Evolutionary conservation across 140 eudicot genomes (phyloP).

Genomic region (Cichorium intybus): DNA sequence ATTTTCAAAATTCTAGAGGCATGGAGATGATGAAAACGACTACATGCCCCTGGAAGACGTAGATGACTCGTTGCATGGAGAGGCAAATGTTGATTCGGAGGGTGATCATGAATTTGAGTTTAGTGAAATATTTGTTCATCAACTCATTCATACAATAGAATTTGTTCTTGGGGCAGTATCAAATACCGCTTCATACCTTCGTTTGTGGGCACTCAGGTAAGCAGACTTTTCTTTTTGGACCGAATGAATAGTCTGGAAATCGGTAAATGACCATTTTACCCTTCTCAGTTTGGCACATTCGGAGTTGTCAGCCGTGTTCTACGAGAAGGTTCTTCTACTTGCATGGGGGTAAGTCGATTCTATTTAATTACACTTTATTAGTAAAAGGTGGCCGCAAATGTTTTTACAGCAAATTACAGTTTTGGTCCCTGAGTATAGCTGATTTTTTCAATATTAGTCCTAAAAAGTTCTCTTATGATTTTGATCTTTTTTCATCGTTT

Average conservation of each 20-base stretch:
- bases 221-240: no score
- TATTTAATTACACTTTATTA: neutral
- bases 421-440: no score
- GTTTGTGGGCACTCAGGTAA: conserved; percentile 95
- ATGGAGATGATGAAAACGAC: conserved; percentile 43
- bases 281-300: conserved; percentile 34
- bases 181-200: conserved; percentile 92
- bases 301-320: conserved; percentile 36
- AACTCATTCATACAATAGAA: conserved; percentile 81
- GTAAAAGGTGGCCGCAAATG: no score
- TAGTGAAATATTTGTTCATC: conserved; percentile 85
- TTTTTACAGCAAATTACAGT: no score
- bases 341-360: conserved; percentile 36
- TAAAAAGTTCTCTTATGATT: no score
- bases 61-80: conserved; percentile 53
- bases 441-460: no score
- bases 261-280: neutral
- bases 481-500: no score
- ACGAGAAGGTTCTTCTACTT: conserved; percentile 39
- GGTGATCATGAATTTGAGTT: conserved; percentile 82
- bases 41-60: conserved; percentile 49
- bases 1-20: conserved; percentile 39
- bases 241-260: no score
- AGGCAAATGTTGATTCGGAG: conserved; percentile 50
- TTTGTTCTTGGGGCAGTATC: conserved; percentile 94